These are phyloP conservation scores for Gamsiella multidivaricata DNA, from an alignment of 192 early-diverging fungal species.

Conservation along the genomic window DNA sequence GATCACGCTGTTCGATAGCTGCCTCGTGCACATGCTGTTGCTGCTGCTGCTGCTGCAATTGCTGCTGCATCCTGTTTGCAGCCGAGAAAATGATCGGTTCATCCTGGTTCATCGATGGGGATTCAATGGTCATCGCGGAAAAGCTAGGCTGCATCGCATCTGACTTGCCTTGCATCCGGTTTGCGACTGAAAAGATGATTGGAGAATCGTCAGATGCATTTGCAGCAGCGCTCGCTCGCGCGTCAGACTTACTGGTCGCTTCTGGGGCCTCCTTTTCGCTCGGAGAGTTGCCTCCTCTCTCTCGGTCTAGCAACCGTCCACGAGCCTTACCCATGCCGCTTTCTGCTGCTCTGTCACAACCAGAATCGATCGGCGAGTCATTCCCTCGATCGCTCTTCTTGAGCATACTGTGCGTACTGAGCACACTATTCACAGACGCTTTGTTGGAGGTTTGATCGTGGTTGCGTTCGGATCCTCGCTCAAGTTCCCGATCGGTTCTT, in stretches of 20 bases:
- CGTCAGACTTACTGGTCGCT: not conserved
- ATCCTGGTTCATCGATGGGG: not conserved
- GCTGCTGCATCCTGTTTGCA: conserved; percentile 20
- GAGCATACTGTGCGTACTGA: not conserved
- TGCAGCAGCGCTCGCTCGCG: not conserved
- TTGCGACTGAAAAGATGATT: conserved; percentile 29
- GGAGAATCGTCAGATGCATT: conserved; percentile 6
- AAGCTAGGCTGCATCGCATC: not conserved
- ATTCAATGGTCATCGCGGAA: not conserved
- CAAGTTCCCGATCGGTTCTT: not conserved
- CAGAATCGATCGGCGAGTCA: not conserved
- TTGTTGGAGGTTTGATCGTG: not conserved
- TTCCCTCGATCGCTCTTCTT: not conserved
- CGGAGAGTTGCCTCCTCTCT: not conserved
- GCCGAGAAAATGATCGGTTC: conserved; percentile 39
- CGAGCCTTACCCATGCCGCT: not conserved
- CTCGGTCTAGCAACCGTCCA: not conserved
- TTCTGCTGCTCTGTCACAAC: conserved; percentile 4
- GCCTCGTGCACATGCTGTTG: conserved; percentile 20
- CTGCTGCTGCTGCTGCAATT: conserved; percentile 25
- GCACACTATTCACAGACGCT: not conserved
- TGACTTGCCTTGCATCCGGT: conserved; percentile 11
- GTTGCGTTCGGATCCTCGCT: not conserved
- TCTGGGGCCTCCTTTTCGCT: not conserved
- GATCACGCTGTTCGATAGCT: not conserved